phyloP scores from a whole-genome alignment of 2,329 filamentous ascomycete species.

The Fusarium miscanthi region DNA sequence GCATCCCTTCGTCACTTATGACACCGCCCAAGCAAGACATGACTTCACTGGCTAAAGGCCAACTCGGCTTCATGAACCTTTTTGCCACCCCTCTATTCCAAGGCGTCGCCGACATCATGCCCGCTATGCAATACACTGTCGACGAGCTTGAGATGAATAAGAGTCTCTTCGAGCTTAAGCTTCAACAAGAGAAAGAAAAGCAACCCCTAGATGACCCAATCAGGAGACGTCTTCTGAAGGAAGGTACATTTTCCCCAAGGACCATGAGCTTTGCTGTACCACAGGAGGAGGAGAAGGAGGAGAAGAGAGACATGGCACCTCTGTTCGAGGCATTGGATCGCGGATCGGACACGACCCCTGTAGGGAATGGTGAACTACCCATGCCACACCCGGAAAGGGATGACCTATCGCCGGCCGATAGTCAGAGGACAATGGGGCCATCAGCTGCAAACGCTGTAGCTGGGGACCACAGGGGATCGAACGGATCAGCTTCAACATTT shows the following conservation, averaged over 20 bases:
- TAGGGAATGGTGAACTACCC: constrained; percentile 38
- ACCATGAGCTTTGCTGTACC: constrained; percentile 56
- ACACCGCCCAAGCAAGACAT: constrained; percentile 86
- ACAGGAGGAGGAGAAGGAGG: constrained; percentile 43
- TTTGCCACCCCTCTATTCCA: constrained; percentile 94
- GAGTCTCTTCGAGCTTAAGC: constrained; percentile 74
- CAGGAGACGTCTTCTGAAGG: constrained; percentile 50
- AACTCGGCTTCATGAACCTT: constrained; percentile 96
- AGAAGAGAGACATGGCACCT: constrained; percentile 35
- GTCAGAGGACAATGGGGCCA: constrained; percentile 46
- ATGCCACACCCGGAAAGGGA: constrained; percentile 43
- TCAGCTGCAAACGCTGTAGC: constrained; percentile 35
- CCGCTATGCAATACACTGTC: constrained; percentile 84
- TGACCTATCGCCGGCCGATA: constrained; percentile 43
- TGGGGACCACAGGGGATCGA: constrained; percentile 55
- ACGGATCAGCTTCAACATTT: constrained; percentile 58
- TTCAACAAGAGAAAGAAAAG: constrained; percentile 71
- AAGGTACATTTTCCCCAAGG: constrained; percentile 59
- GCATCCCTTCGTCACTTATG: constrained; percentile 88
- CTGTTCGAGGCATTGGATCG: constrained; percentile 33
- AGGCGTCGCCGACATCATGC: constrained; percentile 86
- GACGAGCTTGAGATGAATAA: constrained; percentile 85
- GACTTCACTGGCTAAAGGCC: constrained; percentile 83
- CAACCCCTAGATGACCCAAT: constrained; percentile 52
- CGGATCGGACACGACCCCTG: constrained; percentile 35